Evolutionary conservation across 352 stramenopile species (phyloP).

Genomic region (Pythium oligandrum): DNA sequence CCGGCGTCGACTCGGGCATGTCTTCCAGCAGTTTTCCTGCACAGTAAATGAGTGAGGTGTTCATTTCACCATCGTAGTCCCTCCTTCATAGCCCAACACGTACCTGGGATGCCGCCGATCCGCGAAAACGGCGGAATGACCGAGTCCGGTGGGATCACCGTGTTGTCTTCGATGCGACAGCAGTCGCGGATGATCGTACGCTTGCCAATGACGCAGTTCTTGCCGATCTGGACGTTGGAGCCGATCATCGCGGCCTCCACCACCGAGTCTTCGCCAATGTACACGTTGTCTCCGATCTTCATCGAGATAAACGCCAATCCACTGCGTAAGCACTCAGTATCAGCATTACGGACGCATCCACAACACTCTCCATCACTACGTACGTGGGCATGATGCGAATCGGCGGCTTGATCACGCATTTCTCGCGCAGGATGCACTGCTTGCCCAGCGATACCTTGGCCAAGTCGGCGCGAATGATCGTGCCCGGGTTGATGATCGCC

Average conservation of each 20-base stretch:
- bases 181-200: slow-evolving; percentile 81
- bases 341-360: neutral
- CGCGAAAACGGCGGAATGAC: slow-evolving; percentile 76
- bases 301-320: slow-evolving; percentile 80
- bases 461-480: slow-evolving; percentile 76
- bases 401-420: slow-evolving; percentile 70
- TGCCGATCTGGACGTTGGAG: slow-evolving; percentile 78
- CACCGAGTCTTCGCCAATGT: slow-evolving; percentile 66
- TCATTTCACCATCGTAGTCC: neutral
- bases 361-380: neutral
- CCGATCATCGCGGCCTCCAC: slow-evolving; percentile 84
- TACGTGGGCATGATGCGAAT: slow-evolving; percentile 60
- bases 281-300: slow-evolving; percentile 79
- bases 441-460: slow-evolving; percentile 80
- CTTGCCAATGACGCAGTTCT: slow-evolving; percentile 85
- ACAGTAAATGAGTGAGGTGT: slow-evolving; percentile 2
- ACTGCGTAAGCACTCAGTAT: slow-evolving; percentile 20
- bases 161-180: slow-evolving; percentile 81
- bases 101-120: slow-evolving; percentile 71
- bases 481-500: slow-evolving; percentile 67
- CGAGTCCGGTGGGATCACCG: slow-evolving; percentile 64
- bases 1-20: slow-evolving; percentile 79
- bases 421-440: slow-evolving; percentile 70
- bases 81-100: neutral
- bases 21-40: slow-evolving; percentile 65